Evolutionary conservation across 257 asterid genomes (phyloP).

Genomic region (Orobanche coerulescens): DNA sequence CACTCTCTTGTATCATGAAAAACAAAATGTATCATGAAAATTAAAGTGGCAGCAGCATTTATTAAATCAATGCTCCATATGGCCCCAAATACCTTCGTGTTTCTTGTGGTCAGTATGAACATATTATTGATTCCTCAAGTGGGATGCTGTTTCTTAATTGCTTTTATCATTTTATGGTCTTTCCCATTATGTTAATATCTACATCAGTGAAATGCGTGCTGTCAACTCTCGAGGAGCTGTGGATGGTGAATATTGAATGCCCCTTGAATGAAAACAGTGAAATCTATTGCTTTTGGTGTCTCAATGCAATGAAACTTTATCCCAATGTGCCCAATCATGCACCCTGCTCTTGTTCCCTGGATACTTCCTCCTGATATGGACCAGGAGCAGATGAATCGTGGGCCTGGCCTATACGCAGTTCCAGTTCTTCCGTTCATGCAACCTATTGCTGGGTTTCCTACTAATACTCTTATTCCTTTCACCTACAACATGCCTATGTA

Average conservation of each 20-base stretch:
- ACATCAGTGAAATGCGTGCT: not conserved
- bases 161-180: too few relatives aligned
- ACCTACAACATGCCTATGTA: conserved; percentile 63
- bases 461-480: conserved; percentile 56
- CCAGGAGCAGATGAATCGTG: conserved; percentile 52
- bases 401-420: conserved; percentile 80
- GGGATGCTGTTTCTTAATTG: too few relatives aligned
- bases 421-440: conserved; percentile 42
- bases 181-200: not conserved
- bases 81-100: too few relatives aligned
- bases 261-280: not conserved
- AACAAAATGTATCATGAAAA: too few relatives aligned
- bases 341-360: conserved; percentile 28
- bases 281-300: not conserved
- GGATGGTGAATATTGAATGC: not conserved
- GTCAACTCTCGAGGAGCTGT: not conserved
- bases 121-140: too few relatives aligned
- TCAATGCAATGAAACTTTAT: not conserved
- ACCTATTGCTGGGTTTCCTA: conserved; percentile 36
- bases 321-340: conserved; percentile 21
- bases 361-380: conserved; percentile 28
- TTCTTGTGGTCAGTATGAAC: too few relatives aligned
- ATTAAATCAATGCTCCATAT: too few relatives aligned
- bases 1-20: too few relatives aligned
- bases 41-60: too few relatives aligned